Evolutionary conservation across 2,329 filamentous ascomycete genomes (phyloP).

Genomic region (Fusarium pseudocircinatum): DNA sequence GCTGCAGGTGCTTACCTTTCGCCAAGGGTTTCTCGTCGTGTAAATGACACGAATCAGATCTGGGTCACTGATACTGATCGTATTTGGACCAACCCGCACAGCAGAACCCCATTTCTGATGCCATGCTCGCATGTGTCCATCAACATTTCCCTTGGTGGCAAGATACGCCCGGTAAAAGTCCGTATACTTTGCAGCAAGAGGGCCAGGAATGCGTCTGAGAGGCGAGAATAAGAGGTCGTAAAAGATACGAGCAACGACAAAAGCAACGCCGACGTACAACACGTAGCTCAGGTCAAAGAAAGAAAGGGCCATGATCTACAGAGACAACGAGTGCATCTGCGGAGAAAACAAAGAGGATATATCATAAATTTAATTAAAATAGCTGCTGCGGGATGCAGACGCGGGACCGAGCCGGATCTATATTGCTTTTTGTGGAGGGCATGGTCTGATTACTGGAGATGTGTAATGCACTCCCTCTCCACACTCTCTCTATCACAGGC

Average conservation of each 20-base stretch:
- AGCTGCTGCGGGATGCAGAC: background rate
- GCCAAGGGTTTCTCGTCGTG: slow-evolving; percentile 26
- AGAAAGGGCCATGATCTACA: slow-evolving; percentile 23
- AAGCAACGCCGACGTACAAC: slow-evolving; percentile 5
- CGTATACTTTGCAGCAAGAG: slow-evolving; percentile 13
- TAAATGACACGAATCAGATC: slow-evolving; percentile 31
- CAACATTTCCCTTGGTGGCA: slow-evolving; percentile 20
- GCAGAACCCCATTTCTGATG: slow-evolving; percentile 29
- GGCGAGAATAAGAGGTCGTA: slow-evolving; percentile 28
- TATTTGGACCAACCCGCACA: slow-evolving; percentile 29
- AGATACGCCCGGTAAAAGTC: slow-evolving; percentile 31
- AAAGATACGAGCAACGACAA: slow-evolving; percentile 5
- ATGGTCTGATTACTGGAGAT: background rate
- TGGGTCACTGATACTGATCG: slow-evolving; percentile 30
- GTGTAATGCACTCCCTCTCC: background rate
- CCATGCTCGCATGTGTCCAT: slow-evolving; percentile 12
- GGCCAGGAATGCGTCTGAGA: slow-evolving; percentile 23
- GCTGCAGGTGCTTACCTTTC: slow-evolving; percentile 7
- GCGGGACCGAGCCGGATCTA: background rate
- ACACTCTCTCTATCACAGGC: background rate
- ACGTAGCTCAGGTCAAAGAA: background rate
- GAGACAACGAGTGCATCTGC: background rate
- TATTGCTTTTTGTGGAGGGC: slow-evolving; percentile 12
- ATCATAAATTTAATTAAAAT: slow-evolving; percentile 3
- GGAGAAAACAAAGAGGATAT: background rate